Evolutionary conservation across 768 basidiomycete genomes (phyloP).

Genomic region (Tulasnella sp.): DNA sequence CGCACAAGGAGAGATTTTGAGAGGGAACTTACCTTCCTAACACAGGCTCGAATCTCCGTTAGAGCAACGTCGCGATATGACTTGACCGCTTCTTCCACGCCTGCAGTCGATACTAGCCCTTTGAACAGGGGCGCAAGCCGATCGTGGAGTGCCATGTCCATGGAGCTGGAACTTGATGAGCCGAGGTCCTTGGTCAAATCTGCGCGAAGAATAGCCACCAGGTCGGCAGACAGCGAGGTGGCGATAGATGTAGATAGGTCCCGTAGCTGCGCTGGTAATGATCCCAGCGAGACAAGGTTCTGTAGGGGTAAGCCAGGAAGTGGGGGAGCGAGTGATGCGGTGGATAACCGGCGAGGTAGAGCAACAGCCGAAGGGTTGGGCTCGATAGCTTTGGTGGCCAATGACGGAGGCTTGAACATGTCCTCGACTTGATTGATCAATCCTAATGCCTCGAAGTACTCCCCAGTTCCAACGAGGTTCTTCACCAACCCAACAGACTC

Average conservation of each 20-base stretch:
- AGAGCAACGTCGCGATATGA: slow-evolving; percentile 65
- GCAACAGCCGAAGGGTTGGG: background rate
- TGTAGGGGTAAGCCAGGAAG: slow-evolving; percentile 46
- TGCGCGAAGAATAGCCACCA: slow-evolving; percentile 56
- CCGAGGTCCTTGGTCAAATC: slow-evolving; percentile 43
- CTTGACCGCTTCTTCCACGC: slow-evolving; percentile 53
- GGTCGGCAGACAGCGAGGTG: slow-evolving; percentile 61
- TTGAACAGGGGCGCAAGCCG: slow-evolving; percentile 60
- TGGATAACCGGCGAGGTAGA: slow-evolving; percentile 14
- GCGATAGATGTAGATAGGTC: slow-evolving; percentile 65
- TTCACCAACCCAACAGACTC: slow-evolving; percentile 68
- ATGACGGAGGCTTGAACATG: slow-evolving; percentile 7
- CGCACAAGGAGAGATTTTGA: too few relatives aligned
- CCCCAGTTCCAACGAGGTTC: slow-evolving; percentile 67
- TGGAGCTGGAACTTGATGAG: slow-evolving; percentile 17
- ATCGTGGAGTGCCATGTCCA: slow-evolving; percentile 39
- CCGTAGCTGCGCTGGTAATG: slow-evolving; percentile 65
- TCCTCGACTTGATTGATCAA: slow-evolving; percentile 58
- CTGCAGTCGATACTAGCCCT: slow-evolving; percentile 65
- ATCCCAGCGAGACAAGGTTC: slow-evolving; percentile 58
- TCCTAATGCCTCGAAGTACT: slow-evolving; percentile 78
- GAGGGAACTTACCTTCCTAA: slow-evolving; percentile 44
- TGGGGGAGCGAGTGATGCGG: slow-evolving; percentile 19
- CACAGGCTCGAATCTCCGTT: slow-evolving; percentile 43
- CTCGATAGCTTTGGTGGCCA: background rate